Evolutionary conservation across 768 basidiomycete genomes (phyloP).

Genomic region (Russula earlei): DNA sequence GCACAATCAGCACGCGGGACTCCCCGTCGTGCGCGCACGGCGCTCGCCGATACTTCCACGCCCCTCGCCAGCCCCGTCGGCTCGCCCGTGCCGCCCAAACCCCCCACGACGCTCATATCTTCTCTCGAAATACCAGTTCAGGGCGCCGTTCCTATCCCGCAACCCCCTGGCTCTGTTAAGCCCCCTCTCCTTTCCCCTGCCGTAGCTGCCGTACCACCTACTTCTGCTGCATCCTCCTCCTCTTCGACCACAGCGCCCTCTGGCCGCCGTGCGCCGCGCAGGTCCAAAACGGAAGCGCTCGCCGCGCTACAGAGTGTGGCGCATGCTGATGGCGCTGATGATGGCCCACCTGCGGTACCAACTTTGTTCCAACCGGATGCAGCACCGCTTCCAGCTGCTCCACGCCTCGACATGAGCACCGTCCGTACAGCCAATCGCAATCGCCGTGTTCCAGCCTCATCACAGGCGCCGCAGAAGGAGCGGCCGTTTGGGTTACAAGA

Average conservation of each 20-base stretch:
- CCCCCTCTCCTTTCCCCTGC: neutral
- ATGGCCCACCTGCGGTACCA: conserved; percentile 42
- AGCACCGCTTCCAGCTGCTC: conserved; percentile 50
- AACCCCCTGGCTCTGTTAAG: conserved; percentile 31
- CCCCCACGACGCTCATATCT: conserved; percentile 42
- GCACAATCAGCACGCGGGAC: conserved; percentile 19
- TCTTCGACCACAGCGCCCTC: neutral
- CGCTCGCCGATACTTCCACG: conserved; percentile 16
- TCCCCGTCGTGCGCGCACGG: conserved; percentile 18
- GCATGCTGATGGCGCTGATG: conserved; percentile 45
- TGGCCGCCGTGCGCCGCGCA: conserved; percentile 64
- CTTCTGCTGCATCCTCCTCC: conserved; percentile 2
- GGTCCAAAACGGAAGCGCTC: conserved; percentile 84
- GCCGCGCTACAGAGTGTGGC: conserved; percentile 66
- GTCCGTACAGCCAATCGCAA: conserved; percentile 59
- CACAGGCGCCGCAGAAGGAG: conserved; percentile 29
- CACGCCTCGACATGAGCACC: conserved; percentile 54
- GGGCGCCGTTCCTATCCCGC: conserved; percentile 52
- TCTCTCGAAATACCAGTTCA: conserved; percentile 72
- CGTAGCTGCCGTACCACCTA: neutral
- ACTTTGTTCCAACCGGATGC: conserved; percentile 27
- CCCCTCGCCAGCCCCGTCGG: conserved; percentile 12
- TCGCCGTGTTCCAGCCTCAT: conserved; percentile 26
- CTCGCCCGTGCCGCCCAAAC: conserved; percentile 31
- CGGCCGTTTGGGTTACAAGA: conserved; percentile 83